A percentile compares a stretch with the other conserved stretches of the same genome.
phyloP scores from a whole-genome alignment of 306 rosid genomes.

The Pueraria montana region DNA sequence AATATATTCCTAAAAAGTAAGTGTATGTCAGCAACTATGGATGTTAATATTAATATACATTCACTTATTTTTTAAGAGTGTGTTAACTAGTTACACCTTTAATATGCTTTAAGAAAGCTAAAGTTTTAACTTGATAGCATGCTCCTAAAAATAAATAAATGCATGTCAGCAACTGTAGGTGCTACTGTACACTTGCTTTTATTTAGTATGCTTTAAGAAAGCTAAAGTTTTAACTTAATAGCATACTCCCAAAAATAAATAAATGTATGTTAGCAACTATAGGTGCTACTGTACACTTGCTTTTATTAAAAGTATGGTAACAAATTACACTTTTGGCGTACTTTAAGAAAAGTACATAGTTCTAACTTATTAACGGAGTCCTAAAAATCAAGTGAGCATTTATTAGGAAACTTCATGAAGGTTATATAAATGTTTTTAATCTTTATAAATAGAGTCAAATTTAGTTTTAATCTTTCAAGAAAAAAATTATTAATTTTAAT shows the following conservation, averaged over 20 bases:
- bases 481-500: neutral
- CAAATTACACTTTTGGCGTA: neutral
- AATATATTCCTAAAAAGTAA: neutral
- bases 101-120: neutral
- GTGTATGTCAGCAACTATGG: neutral
- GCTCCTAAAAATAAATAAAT: neutral
- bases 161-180: neutral
- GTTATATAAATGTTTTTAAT: neutral
- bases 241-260: neutral
- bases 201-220: too few species aligned
- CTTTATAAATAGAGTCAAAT: neutral
- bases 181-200: neutral
- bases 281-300: neutral
- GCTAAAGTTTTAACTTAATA: too few species aligned
- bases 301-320: neutral
- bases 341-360: too few species aligned
- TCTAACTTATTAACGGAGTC: neutral
- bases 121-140: too few species aligned
- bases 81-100: neutral
- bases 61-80: neutral
- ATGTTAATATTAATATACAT: neutral
- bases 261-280: too few species aligned
- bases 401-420: neutral
- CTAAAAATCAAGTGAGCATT: neutral
- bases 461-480: neutral